phyloP scores from a whole-genome alignment of 1,284 basidiomycete genomes.

The Neonothopanus nambi region DNA sequence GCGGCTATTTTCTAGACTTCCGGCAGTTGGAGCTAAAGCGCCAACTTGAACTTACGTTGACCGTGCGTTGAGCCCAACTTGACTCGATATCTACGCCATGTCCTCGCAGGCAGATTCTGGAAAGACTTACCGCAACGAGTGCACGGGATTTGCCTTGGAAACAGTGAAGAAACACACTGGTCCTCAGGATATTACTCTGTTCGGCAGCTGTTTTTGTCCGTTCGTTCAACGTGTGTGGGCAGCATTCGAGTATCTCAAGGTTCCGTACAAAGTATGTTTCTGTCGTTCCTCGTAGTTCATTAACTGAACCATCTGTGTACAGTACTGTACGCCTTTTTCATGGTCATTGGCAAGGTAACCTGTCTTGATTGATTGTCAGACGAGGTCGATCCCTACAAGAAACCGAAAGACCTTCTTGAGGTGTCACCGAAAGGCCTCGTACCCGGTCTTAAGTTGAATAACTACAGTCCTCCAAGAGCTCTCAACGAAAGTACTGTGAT shows the following conservation, averaged over 20 bases:
- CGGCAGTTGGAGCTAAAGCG: too few species aligned
- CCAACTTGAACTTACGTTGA: too few species aligned
- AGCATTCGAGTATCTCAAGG: constrained; percentile 60
- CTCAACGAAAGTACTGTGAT: constrained; percentile 75
- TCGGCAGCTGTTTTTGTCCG: constrained; percentile 73
- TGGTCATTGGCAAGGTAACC: not conserved
- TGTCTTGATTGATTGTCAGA: constrained; percentile 37
- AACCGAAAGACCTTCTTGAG: constrained; percentile 74
- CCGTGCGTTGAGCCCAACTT: too few species aligned
- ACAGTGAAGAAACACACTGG: constrained; percentile 50
- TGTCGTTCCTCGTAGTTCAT: not conserved
- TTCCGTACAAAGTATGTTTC: constrained; percentile 55
- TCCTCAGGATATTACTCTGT: constrained; percentile 59
- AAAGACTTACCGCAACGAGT: constrained; percentile 51
- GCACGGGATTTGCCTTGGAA: constrained; percentile 59
- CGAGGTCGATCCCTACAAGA: constrained; percentile 83
- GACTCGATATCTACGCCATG: constrained; percentile 27
- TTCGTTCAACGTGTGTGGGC: constrained; percentile 77
- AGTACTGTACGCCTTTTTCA: constrained; percentile 16
- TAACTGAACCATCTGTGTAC: not conserved
- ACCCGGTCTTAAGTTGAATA: constrained; percentile 63
- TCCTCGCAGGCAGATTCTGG: constrained; percentile 41
- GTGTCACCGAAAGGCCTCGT: constrained; percentile 81
- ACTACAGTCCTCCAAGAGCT: constrained; percentile 50
- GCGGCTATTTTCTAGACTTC: too few species aligned